Base-by-base conservation (phyloP, 805 yeast species). In the Wickerhamomyces mucosus region DNA sequence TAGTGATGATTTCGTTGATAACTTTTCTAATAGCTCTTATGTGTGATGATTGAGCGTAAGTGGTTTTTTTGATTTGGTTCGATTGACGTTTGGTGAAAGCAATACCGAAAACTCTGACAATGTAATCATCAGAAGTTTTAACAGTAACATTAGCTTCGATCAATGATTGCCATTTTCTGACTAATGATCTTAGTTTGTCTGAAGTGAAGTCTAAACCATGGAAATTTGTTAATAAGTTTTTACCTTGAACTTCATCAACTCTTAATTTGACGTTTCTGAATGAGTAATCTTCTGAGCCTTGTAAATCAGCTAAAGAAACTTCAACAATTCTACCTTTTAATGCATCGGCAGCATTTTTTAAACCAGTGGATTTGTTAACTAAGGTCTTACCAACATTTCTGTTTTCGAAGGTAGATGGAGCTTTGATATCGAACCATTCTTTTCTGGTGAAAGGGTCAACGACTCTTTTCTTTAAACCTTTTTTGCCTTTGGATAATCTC, bases 171-270 rank as follows among this genome's bases (percentile, higher is more conserved):
- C 96, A 86, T 69, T 86, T 86, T 77, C 95, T 83, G 46, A 86
- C 96, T 64, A 86, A 75, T 36, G 95, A 85, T 72, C 94, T 82
- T 61, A 86, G 72, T 74, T 86, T 86, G 73, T 86, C 96, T 48
- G 92, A 72, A 58, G 96, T 85, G 78, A 86, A 85, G 14, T 86
- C 94, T 69, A 89, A 69, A 60, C 97, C 97, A 77, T 88, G 96
- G 94, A 88, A 89, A 92, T 89, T 89, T 75, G 97, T 88, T 65
- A 88, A 76, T 61, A 88, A 76, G 80, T 88, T 86, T 75, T 85
- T 84, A 72, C 96, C 97, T 74, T 89, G 96, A 55, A 88, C 95
- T 73, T 89, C 97, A 60, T 88, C 97, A 56, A 89, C 95, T 74
- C 96, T 86, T 70, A 89, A 83, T 71, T 81, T 84, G 63, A 89